Evolutionary conservation across 2,329 filamentous ascomycete genomes (phyloP).

Genomic region (Aspergillus melleus): DNA sequence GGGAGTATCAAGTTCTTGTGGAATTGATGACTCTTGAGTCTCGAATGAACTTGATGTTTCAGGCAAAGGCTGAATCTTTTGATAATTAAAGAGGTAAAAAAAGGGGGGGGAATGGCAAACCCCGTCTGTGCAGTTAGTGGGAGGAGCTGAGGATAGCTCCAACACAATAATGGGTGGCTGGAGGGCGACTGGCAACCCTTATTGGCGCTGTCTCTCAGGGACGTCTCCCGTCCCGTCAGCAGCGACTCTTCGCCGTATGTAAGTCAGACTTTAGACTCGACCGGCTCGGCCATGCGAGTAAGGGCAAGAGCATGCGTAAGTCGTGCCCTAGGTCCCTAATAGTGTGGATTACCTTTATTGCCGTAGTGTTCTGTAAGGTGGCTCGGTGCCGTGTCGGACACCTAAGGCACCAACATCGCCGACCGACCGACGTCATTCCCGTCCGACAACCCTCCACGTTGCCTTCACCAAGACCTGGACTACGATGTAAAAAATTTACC

Average conservation of each 20-base stretch:
- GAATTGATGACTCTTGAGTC: neutral
- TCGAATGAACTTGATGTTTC: neutral
- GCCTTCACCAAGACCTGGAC: too few relatives aligned
- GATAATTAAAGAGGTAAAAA: neutral
- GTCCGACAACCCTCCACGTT: too few relatives aligned
- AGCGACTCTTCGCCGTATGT: neutral
- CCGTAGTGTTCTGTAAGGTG: too few relatives aligned
- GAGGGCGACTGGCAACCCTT: constrained; percentile 9
- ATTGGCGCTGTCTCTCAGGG: constrained; percentile 17
- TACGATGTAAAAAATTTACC: too few relatives aligned
- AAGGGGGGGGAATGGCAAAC: neutral
- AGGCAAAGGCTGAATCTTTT: neutral
- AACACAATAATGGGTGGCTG: constrained; percentile 24
- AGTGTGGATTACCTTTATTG: too few relatives aligned
- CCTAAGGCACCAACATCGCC: neutral
- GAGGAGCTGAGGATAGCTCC: neutral
- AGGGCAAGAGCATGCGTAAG: too few relatives aligned
- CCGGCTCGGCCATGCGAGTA: neutral
- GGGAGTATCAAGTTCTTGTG: neutral
- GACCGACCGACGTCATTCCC: neutral
- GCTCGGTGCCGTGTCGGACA: neutral
- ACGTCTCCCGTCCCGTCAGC: constrained; percentile 1
- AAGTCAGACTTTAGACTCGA: neutral
- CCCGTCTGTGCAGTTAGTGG: constrained; percentile 1
- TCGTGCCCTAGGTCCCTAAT: too few relatives aligned